Conservation (phyloP, 306 rosid species). For the apple (Malus domestica) region ASM211411v1 NC_041804.1:5741501-5742000, state of each 20-base stretch:
- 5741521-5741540: slow-evolving; percentile 96
- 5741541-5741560: slow-evolving; percentile 82
- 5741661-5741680: neutral
- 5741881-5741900: slow-evolving; percentile 95
- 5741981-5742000: no score
- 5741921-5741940: neutral
- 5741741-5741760: neutral
- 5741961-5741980: neutral
- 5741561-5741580: neutral
- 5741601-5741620: neutral
- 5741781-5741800: slow-evolving; percentile 17
- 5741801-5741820: slow-evolving; percentile 23
- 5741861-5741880: slow-evolving; percentile 88
- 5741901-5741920: slow-evolving; percentile 7
- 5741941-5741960: neutral
- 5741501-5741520: slow-evolving; percentile 92
- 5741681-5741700: neutral
- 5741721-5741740: neutral
- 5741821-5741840: slow-evolving; percentile 83
- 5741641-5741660: neutral
- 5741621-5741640: neutral
- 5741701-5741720: neutral
- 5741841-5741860: slow-evolving; percentile 95
- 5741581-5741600: neutral
- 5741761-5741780: slow-evolving; percentile 1